phyloP scores from a whole-genome alignment of 352 stramenopile species.

The Thalassiosira mediterranea region DNA sequence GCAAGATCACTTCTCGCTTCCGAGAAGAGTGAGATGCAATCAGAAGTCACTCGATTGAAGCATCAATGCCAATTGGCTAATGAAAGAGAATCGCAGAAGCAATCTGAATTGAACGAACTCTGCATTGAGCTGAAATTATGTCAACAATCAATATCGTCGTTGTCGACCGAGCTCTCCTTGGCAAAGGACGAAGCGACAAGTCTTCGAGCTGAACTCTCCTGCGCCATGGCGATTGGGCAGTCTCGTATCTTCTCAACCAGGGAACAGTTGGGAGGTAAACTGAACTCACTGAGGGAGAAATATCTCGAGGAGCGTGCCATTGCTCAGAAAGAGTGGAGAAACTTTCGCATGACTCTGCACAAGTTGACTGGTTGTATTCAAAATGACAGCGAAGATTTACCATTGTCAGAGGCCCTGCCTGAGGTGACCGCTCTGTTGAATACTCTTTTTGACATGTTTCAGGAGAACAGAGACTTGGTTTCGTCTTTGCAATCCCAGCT shows the following conservation, averaged over 20 bases:
- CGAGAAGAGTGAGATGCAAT: conserved; percentile 4
- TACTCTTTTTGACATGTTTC: conserved; percentile 20
- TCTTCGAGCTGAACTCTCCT: conserved; percentile 37
- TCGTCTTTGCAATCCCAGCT: conserved; percentile 8
- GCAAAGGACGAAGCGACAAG: conserved; percentile 36
- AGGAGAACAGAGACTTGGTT: conserved; percentile 33
- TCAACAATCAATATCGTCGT: conserved; percentile 16
- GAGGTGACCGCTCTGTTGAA: conserved; percentile 43
- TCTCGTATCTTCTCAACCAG: conserved; percentile 20
- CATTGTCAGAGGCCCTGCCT: conserved; percentile 23
- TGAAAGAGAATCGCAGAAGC: conserved; percentile 1
- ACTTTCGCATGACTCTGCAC: conserved; percentile 8
- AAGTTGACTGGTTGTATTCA: conserved; percentile 18
- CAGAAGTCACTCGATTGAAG: no score
- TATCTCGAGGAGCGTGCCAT: conserved; percentile 7
- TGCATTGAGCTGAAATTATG: conserved; percentile 4
- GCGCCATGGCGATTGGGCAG: conserved; percentile 24
- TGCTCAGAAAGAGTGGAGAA: conserved; percentile 21
- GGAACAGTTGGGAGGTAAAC: conserved; percentile 26
- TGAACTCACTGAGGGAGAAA: conserved; percentile 11
- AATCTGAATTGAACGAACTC: conserved; percentile 32
- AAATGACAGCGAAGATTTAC: conserved; percentile 13
- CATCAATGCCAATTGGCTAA: no score
- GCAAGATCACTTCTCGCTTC: not conserved
- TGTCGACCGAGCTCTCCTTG: conserved; percentile 26